These are phyloP conservation scores for Blepharisma undulans DNA, from an alignment of 169 alveolate genomes.

Conservation along the genomic window DNA sequence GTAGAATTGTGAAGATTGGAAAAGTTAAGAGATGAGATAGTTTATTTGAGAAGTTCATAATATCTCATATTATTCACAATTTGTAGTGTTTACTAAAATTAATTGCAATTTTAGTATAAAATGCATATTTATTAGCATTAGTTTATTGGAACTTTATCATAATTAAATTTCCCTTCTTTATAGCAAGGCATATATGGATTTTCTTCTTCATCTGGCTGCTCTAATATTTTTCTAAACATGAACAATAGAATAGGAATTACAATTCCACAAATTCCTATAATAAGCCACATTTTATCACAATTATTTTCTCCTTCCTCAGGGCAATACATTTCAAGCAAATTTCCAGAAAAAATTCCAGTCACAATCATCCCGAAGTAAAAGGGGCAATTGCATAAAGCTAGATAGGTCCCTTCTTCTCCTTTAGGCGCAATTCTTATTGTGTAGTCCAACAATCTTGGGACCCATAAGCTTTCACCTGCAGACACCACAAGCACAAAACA, in stretches of 20 bases:
- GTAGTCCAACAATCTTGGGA: constrained; percentile 59
- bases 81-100: too few relatives aligned
- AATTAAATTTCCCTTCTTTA: neutral
- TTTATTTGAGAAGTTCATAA: too few relatives aligned
- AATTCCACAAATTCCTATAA: neutral
- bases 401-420: constrained; percentile 59
- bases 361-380: constrained; percentile 28
- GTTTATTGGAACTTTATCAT: neutral
- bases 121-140: neutral
- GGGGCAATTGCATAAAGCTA: constrained; percentile 45
- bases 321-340: constrained; percentile 38
- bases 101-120: too few relatives aligned
- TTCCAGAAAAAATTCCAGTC: constrained; percentile 49
- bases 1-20: neutral
- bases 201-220: constrained; percentile 25
- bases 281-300: constrained; percentile 25
- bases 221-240: neutral
- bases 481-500: constrained; percentile 48
- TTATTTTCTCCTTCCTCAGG: constrained; percentile 26
- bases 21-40: neutral
- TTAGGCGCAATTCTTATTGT: constrained; percentile 47
- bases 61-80: too few relatives aligned
- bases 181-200: constrained; percentile 13
- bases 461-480: constrained; percentile 56
- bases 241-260: neutral